Percentiles rank a stretch among this genome's conserved stretches.
Conservation (phyloP, 352 stramenopile genomes). For the Phytophthora multivora region DNA sequence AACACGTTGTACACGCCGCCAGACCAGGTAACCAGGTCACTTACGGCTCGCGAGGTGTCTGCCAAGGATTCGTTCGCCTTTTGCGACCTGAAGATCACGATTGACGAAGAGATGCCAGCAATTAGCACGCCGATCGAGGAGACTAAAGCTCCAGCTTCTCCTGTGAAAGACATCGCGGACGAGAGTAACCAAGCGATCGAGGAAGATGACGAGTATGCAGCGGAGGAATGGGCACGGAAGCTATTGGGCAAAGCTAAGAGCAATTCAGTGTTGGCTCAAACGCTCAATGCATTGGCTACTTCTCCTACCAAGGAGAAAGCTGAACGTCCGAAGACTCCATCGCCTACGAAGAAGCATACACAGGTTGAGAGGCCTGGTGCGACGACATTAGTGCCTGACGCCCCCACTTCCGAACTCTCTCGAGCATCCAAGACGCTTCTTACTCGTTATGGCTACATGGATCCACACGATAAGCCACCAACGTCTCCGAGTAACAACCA, state of each 20-base stretch:
- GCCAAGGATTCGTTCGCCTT: conserved; percentile 70
- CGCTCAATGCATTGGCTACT: conserved; percentile 61
- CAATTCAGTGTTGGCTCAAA: conserved; percentile 62
- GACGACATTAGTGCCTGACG: conserved; percentile 10
- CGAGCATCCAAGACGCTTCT: conserved; percentile 86
- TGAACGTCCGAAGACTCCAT: conserved; percentile 24
- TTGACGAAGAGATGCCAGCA: conserved; percentile 22
- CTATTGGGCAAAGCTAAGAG: conserved; percentile 59
- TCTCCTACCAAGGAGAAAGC: conserved; percentile 23
- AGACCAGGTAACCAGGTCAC: conserved; percentile 33
- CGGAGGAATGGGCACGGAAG: conserved; percentile 65
- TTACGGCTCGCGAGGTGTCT: conserved; percentile 30
- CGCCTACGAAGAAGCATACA: conserved; percentile 34
- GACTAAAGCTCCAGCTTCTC: conserved; percentile 13
- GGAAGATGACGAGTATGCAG: conserved; percentile 24
- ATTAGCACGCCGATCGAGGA: conserved; percentile 8
- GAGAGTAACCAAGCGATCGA: conserved; percentile 28
- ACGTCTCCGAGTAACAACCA: conserved; percentile 32
- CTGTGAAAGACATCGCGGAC: not conserved
- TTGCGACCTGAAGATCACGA: conserved; percentile 58
- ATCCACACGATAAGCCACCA: conserved; percentile 41
- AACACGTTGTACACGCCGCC: conserved; percentile 73
- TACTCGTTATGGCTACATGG: conserved; percentile 83
- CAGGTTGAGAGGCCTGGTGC: conserved; percentile 2
- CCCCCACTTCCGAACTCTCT: conserved; percentile 62